Conservation (phyloP, 2,329 filamentous ascomycete genomes). For the Neocatenulostroma microsporum region DNA sequence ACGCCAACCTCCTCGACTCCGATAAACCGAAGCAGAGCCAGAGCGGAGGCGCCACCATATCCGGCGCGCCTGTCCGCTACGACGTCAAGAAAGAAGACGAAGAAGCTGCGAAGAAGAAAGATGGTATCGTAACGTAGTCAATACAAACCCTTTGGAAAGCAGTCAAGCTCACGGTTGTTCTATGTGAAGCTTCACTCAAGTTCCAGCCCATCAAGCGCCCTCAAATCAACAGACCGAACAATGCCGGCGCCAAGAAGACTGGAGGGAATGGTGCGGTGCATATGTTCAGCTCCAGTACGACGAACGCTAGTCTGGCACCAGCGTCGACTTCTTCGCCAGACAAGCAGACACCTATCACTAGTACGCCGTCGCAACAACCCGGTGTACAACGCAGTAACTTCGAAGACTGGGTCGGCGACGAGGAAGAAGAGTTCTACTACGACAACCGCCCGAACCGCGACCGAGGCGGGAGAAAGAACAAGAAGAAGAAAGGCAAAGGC, state of each 20-base stretch:
- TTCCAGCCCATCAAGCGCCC: constrained; percentile 83
- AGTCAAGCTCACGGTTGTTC: constrained; percentile 43
- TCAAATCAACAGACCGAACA: constrained; percentile 56
- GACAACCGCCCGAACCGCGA: constrained; percentile 56
- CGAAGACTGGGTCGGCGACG: constrained; percentile 77
- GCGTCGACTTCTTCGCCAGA: constrained; percentile 20
- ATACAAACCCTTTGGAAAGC: constrained; percentile 24
- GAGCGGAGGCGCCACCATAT: constrained; percentile 53
- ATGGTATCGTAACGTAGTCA: constrained; percentile 47
- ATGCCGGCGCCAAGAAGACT: constrained; percentile 40
- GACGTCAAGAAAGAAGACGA: constrained; percentile 55
- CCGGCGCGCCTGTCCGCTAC: constrained; percentile 66
- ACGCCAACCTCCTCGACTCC: constrained; percentile 70
- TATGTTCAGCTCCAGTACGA: constrained; percentile 21
- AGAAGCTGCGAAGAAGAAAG: constrained; percentile 47
- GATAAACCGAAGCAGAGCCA: too few relatives aligned
- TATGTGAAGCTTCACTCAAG: constrained; percentile 55
- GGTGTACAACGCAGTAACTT: constrained; percentile 46
- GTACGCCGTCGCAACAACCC: constrained; percentile 26
- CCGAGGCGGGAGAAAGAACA: constrained; percentile 69
- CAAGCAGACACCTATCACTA: constrained; percentile 9
- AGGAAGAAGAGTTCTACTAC: constrained; percentile 60
- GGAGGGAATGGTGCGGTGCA: constrained; percentile 39
- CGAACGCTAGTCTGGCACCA: constrained; percentile 19
- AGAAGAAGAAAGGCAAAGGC: constrained; percentile 59